Evolutionary conservation across 345 rosid genomes (phyloP).

Genomic region (Syzygium jambos): DNA sequence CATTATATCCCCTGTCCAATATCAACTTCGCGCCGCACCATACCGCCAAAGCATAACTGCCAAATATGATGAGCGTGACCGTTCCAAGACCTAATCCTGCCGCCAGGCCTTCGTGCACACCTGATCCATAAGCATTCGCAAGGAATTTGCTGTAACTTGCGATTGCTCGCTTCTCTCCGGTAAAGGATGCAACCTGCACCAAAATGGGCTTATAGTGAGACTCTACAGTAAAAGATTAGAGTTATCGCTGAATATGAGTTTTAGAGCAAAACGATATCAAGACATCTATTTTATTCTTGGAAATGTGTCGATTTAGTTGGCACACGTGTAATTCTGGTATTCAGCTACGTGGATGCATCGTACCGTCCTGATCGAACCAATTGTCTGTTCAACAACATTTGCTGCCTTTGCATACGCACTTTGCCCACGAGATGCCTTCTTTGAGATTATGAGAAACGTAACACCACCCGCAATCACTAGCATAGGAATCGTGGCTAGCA

Average conservation of each 20-base stretch:
- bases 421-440: slow-evolving; percentile 52
- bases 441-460: slow-evolving; percentile 39
- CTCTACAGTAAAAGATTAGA: slow-evolving; percentile 29
- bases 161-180: slow-evolving; percentile 76
- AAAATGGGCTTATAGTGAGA: neutral
- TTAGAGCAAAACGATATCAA: neutral
- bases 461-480: slow-evolving; percentile 52
- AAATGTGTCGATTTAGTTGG: neutral
- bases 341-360: neutral
- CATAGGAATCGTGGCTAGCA: slow-evolving; percentile 57
- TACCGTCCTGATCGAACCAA: slow-evolving; percentile 83
- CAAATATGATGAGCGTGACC: slow-evolving; percentile 22
- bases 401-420: slow-evolving; percentile 69
- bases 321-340: neutral
- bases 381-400: slow-evolving; percentile 56
- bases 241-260: slow-evolving; percentile 48
- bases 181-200: slow-evolving; percentile 77
- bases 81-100: slow-evolving; percentile 58
- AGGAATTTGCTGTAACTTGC: slow-evolving; percentile 45
- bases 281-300: neutral
- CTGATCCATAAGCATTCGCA: slow-evolving; percentile 49
- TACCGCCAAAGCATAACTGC: slow-evolving; percentile 53
- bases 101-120: slow-evolving; percentile 53
- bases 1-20: slow-evolving; percentile 52
- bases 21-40: slow-evolving; percentile 87